These are phyloP conservation scores for Aspergillus saccharolyticus DNA, from an alignment of 495 filamentous ascomycete genomes.

Conservation along the genomic window DNA sequence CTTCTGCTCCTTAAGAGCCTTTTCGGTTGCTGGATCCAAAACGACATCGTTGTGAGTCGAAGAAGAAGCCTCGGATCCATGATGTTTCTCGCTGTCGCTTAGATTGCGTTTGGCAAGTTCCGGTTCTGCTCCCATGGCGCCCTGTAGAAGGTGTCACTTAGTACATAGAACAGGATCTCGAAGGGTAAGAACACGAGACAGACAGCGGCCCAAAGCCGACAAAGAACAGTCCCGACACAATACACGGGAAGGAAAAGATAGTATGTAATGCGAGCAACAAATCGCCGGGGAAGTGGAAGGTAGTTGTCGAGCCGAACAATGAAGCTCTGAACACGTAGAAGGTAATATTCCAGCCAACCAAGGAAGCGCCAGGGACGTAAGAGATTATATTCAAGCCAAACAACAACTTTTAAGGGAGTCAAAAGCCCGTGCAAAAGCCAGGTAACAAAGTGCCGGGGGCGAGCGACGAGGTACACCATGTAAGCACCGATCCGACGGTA, in stretches of 20 bases:
- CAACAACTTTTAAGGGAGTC: too few relatives aligned
- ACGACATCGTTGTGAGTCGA: conserved; percentile 30
- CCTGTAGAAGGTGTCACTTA: not conserved
- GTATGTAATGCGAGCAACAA: too few relatives aligned
- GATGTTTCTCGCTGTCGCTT: conserved; percentile 24
- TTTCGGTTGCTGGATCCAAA: conserved; percentile 24
- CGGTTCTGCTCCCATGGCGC: not conserved
- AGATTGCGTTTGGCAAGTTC: not conserved
- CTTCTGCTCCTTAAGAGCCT: conserved; percentile 19
- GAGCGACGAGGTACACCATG: too few relatives aligned
- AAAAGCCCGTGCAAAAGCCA: too few relatives aligned
- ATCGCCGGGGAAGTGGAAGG: too few relatives aligned
- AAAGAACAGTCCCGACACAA: too few relatives aligned
- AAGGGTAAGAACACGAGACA: conserved; percentile 6
- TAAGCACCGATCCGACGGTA: not conserved
- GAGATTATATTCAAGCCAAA: not conserved
- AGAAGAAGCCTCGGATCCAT: conserved; percentile 33
- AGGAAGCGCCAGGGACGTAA: not conserved
- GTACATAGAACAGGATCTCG: not conserved
- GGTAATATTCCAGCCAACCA: not conserved
- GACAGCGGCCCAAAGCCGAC: not conserved
- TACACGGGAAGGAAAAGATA: too few relatives aligned
- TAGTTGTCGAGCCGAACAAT: too few relatives aligned
- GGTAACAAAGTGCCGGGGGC: too few relatives aligned
- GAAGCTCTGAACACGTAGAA: not conserved